Conservation (phyloP, 768 basidiomycete species). For the Russula olivacea region DNA sequence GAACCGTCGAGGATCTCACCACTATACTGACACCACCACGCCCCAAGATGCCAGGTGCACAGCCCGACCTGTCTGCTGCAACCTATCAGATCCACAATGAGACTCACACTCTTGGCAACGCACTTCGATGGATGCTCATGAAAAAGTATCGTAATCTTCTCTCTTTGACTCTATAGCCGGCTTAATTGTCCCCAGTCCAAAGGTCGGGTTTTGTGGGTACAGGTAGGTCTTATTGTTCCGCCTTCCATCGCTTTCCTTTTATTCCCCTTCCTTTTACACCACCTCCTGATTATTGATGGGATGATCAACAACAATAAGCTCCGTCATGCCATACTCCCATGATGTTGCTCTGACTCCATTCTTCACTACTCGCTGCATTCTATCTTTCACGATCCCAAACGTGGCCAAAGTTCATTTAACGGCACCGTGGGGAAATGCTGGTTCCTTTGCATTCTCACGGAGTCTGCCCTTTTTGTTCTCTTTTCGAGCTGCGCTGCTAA, state of each 20-base stretch:
- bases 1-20: neutral
- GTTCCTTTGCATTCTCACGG: neutral
- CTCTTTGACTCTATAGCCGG: constrained; percentile 2
- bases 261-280: neutral
- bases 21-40: neutral
- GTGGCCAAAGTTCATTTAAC: neutral
- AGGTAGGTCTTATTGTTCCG: constrained; percentile 51
- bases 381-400: constrained; percentile 5
- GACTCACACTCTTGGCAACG: constrained; percentile 93
- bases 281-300: neutral
- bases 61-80: constrained; percentile 76
- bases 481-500: neutral
- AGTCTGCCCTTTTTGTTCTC: constrained; percentile 2
- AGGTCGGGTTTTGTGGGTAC: constrained; percentile 98
- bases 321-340: constrained; percentile 1
- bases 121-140: constrained; percentile 97
- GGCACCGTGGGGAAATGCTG: neutral
- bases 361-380: neutral
- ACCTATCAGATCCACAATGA: constrained; percentile 93
- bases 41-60: constrained; percentile 75
- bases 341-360: constrained; percentile 5
- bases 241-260: neutral
- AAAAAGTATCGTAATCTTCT: constrained; percentile 63
- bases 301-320: constrained; percentile 8
- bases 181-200: constrained; percentile 54